A percentile compares a stretch with the other conserved stretches of the same genome.
phyloP scores from a whole-genome alignment of 176 grass and related monocot species.

The Musa itinerans region DNA sequence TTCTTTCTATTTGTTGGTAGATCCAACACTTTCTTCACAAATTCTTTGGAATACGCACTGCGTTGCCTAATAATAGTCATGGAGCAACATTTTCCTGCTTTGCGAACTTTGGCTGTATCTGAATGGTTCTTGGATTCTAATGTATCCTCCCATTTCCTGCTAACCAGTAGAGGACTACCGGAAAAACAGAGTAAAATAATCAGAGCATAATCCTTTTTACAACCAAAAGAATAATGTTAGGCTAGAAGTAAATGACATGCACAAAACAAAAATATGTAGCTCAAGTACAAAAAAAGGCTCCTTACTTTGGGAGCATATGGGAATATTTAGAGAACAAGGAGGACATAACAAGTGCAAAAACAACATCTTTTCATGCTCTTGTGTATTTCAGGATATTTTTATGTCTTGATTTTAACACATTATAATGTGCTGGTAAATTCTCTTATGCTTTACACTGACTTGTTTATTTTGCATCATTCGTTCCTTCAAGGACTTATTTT shows the following conservation, averaged over 20 bases:
- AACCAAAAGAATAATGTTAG: too few relatives aligned
- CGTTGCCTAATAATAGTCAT: not conserved
- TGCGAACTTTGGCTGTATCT: not conserved
- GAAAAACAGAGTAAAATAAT: too few relatives aligned
- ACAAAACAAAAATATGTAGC: too few relatives aligned
- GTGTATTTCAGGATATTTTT: not conserved
- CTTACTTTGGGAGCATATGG: too few relatives aligned
- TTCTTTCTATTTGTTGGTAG: not conserved
- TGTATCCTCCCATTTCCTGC: too few relatives aligned
- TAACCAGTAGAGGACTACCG: too few relatives aligned
- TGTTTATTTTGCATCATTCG: not conserved
- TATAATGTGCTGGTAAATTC: not conserved
- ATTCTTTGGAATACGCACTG: not conserved
- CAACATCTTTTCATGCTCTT: not conserved
- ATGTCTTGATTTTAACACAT: not conserved
- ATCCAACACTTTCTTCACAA: not conserved
- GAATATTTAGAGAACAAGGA: too few relatives aligned
- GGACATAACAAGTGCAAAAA: too few relatives aligned
- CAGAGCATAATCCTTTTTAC: too few relatives aligned
- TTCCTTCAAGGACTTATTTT: conserved; percentile 21
- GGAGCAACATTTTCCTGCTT: not conserved
- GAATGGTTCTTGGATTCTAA: too few relatives aligned
- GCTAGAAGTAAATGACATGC: too few relatives aligned
- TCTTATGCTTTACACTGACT: not conserved
- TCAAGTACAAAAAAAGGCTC: too few relatives aligned